A percentile compares a stretch with the other conserved stretches of the same genome.
Evolutionary conservation across 306 rosid genomes (phyloP).

Genomic region (Fragaria ananassa): DNA sequence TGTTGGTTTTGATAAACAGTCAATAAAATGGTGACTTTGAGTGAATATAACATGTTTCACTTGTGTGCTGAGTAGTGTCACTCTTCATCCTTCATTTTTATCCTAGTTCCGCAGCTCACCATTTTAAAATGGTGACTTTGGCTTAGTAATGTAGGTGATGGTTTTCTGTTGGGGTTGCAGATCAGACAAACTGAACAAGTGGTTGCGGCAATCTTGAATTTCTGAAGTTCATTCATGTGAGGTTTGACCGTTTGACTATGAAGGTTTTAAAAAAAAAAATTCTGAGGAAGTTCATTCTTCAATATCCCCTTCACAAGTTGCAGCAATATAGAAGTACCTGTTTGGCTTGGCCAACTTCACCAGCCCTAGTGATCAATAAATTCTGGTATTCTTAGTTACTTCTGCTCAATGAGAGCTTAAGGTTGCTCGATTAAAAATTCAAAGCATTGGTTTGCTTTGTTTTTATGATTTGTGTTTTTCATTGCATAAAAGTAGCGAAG

Average conservation of each 20-base stretch:
- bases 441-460: neutral
- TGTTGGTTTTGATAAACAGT: neutral
- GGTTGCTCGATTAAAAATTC: neutral
- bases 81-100: neutral
- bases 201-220: neutral
- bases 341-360: neutral
- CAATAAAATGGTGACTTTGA: neutral
- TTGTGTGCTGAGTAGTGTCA: neutral
- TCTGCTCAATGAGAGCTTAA: neutral
- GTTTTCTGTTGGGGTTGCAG: neutral
- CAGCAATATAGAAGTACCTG: constrained; percentile 6
- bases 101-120: neutral
- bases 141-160: neutral
- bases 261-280: neutral
- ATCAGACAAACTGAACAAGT: neutral
- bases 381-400: neutral
- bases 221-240: constrained; percentile 1
- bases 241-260: neutral
- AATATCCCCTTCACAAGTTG: neutral
- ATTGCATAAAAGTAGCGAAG: neutral
- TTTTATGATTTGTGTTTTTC: neutral
- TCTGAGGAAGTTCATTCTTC: neutral
- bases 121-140: neutral
- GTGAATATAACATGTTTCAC: neutral
- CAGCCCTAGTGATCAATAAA: constrained; percentile 3